Conservation (phyloP, 2,329 filamentous ascomycete species). For the Trichoderma sp. region DNA sequence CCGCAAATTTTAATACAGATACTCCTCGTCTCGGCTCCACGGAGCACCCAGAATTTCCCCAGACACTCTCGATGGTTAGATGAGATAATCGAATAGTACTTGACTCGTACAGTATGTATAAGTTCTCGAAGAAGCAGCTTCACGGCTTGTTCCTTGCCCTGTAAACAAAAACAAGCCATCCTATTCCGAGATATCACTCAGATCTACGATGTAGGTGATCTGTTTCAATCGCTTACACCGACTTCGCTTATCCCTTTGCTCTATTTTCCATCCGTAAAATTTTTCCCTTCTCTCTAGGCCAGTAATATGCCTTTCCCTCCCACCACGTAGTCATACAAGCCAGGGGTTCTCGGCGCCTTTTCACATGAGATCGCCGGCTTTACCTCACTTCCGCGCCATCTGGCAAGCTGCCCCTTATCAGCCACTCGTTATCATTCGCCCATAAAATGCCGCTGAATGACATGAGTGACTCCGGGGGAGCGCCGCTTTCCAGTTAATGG, state of each 20-base stretch:
- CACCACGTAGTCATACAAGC: background rate
- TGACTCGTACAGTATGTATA: background rate
- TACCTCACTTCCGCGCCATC: constrained; percentile 1
- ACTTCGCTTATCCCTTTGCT: background rate
- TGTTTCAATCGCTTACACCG: background rate
- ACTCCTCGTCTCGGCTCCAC: background rate
- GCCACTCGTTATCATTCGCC: constrained; percentile 4
- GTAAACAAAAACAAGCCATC: background rate
- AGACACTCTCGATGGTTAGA: background rate
- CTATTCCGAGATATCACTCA: background rate
- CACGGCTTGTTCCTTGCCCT: background rate
- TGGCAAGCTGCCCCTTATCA: constrained; percentile 13
- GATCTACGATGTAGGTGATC: constrained; percentile 12
- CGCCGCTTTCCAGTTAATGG: background rate
- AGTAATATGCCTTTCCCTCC: background rate
- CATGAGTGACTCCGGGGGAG: background rate
- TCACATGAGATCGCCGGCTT: background rate
- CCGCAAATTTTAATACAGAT: background rate
- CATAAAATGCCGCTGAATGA: constrained; percentile 15
- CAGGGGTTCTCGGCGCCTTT: constrained; percentile 4
- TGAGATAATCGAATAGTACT: background rate
- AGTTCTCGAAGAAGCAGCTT: background rate
- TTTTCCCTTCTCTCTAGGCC: background rate
- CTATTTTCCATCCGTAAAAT: background rate
- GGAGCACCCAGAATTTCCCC: background rate